These are phyloP conservation scores for Pilatotrama ljubarskyi DNA, from an alignment of 768 basidiomycete genomes.

Conservation along the genomic window DNA sequence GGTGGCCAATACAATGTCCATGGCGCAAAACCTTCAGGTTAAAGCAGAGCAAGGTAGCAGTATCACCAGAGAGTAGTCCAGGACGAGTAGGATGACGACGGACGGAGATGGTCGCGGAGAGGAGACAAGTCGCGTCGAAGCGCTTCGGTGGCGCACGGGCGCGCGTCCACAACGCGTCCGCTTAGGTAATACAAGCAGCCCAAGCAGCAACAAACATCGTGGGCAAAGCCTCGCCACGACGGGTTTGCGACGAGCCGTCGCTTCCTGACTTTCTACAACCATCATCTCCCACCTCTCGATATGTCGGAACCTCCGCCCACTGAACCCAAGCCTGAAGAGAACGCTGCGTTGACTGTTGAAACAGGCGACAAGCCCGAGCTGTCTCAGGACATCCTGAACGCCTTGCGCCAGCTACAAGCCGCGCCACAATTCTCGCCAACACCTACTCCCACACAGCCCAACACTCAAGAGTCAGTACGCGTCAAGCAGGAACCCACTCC, in stretches of 20 bases:
- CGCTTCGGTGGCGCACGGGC: not conserved
- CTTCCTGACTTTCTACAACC: constrained; percentile 7
- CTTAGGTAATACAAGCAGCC: not conserved
- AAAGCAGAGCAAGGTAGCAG: constrained; percentile 4
- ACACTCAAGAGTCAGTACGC: constrained; percentile 8
- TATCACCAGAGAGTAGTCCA: no score
- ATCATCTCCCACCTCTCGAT: not conserved
- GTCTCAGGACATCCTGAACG: constrained; percentile 40
- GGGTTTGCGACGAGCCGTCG: not conserved
- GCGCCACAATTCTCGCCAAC: constrained; percentile 22
- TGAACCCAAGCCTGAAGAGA: not conserved
- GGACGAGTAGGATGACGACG: not conserved
- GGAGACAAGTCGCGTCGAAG: not conserved
- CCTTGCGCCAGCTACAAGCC: constrained; percentile 36
- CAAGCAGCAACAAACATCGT: constrained; percentile 12
- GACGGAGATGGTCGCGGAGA: not conserved
- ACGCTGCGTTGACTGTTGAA: not conserved
- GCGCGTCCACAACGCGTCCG: not conserved
- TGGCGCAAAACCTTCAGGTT: not conserved
- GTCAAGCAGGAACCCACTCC: constrained; percentile 19
- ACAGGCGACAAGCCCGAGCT: constrained; percentile 34
- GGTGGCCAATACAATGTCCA: constrained; percentile 31
- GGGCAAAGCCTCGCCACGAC: not conserved
- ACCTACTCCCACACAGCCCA: constrained; percentile 27
- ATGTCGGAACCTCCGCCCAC: constrained; percentile 15